Evolutionary conservation across 2,329 filamentous ascomycete genomes (phyloP).

Genomic region (Xylariales sp.): DNA sequence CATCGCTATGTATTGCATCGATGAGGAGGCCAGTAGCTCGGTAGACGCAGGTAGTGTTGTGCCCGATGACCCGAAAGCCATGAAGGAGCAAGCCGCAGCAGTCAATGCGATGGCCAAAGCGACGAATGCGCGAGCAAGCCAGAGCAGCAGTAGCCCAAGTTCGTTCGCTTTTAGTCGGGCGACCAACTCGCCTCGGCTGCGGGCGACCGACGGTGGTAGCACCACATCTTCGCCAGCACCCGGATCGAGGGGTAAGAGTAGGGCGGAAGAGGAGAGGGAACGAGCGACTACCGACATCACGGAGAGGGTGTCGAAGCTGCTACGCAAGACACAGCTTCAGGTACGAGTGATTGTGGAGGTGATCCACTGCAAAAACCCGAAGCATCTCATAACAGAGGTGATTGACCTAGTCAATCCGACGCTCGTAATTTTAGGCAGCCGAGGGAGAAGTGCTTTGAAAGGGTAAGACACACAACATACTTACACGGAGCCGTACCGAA

Average conservation of each 20-base stretch:
- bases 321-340: slow-evolving; percentile 92
- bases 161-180: slow-evolving; percentile 45
- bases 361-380: slow-evolving; percentile 97
- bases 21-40: slow-evolving; percentile 80
- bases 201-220: slow-evolving; percentile 51
- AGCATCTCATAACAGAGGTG: slow-evolving; percentile 95
- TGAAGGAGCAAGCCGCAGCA: slow-evolving; percentile 79
- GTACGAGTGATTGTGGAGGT: slow-evolving; percentile 95
- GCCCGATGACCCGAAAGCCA: slow-evolving; percentile 78
- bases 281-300: slow-evolving; percentile 87
- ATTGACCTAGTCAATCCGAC: slow-evolving; percentile 94
- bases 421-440: slow-evolving; percentile 90
- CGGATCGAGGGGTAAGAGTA: slow-evolving; percentile 63
- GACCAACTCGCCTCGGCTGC: slow-evolving; percentile 52
- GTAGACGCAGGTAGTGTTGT: slow-evolving; percentile 64
- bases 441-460: slow-evolving; percentile 91
- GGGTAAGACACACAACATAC: slow-evolving; percentile 71
- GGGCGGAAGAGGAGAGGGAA: slow-evolving; percentile 81
- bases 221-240: slow-evolving; percentile 60
- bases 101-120: slow-evolving; percentile 70
- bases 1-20: slow-evolving; percentile 91
- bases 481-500: neutral
- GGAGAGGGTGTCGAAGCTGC: slow-evolving; percentile 81
- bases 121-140: slow-evolving; percentile 40
- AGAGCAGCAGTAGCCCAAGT: slow-evolving; percentile 44